Conservation (phyloP, 352 stramenopile genomes). For the Phytophthora podocarpi region DNA sequence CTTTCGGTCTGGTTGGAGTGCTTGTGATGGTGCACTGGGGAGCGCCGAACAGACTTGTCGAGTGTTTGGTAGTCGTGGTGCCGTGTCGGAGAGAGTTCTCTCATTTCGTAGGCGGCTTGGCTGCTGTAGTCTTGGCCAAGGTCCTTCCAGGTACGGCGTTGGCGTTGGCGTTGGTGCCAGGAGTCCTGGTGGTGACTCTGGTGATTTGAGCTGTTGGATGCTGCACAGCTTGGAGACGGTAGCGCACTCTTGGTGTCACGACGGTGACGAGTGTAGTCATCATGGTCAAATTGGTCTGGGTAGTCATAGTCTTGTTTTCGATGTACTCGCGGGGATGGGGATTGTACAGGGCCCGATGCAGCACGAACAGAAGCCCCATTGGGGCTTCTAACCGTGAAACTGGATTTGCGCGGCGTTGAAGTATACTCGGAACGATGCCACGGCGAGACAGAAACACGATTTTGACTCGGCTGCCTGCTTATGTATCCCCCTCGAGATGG, state of each 20-base stretch:
- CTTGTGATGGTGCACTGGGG: not conserved
- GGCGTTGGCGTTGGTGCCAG: slow-evolving; percentile 3
- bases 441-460: slow-evolving; percentile 6
- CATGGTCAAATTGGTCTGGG: slow-evolving; percentile 4
- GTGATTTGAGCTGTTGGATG: slow-evolving; percentile 7
- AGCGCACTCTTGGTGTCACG: slow-evolving; percentile 4
- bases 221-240: slow-evolving; percentile 1
- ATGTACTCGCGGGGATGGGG: slow-evolving; percentile 4
- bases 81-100: slow-evolving; percentile 5
- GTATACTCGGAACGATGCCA: slow-evolving; percentile 23
- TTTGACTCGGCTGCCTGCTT: slow-evolving; percentile 3
- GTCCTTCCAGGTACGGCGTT: slow-evolving; percentile 16
- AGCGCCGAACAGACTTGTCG: slow-evolving; percentile 10
- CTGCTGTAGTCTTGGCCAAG: slow-evolving; percentile 7
- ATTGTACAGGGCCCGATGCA: not conserved
- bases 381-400: slow-evolving; percentile 12
- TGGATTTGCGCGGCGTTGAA: slow-evolving; percentile 6
- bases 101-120: slow-evolving; percentile 10
- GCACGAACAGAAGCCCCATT: too few relatives aligned
- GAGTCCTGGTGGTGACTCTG: slow-evolving; percentile 3
- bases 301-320: slow-evolving; percentile 13
- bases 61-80: slow-evolving; percentile 1
- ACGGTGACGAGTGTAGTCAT: not conserved
- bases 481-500: slow-evolving; percentile 10
- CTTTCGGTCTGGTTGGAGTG: slow-evolving; percentile 13